Conservation (phyloP, 2,329 filamentous ascomycete species). For the Esteya vermicola region DNA sequence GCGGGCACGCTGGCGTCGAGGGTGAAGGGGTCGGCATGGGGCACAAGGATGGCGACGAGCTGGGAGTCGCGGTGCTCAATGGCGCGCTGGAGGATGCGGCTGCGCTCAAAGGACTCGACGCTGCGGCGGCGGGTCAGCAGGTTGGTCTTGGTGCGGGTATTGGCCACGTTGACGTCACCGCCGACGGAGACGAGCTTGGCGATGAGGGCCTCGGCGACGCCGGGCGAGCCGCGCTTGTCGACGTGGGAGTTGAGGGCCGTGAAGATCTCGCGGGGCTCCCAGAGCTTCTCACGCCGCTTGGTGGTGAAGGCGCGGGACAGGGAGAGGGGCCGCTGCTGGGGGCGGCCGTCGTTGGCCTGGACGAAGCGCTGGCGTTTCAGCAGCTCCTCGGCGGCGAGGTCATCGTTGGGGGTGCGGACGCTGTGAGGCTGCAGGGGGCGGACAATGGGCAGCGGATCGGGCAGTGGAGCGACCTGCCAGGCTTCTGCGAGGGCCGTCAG, state of each 20-base stretch:
- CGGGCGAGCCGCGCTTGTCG: constrained; percentile 32
- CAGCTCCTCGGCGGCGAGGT: constrained; percentile 37
- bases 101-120: constrained; percentile 33
- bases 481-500: constrained; percentile 35
- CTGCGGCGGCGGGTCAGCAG: constrained; percentile 35
- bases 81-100: constrained; percentile 30
- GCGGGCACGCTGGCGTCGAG: constrained; percentile 34
- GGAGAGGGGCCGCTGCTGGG: constrained; percentile 11
- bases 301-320: constrained; percentile 26
- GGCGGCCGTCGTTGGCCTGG: constrained; percentile 8
- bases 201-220: constrained; percentile 41
- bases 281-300: constrained; percentile 22
- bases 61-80: constrained; percentile 41
- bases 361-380: constrained; percentile 28
- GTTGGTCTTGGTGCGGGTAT: constrained; percentile 30
- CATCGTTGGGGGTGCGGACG: constrained; percentile 32
- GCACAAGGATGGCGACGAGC: constrained; percentile 38
- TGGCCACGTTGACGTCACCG: constrained; percentile 33
- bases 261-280: constrained; percentile 38
- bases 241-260: constrained; percentile 35
- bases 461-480: constrained; percentile 29
- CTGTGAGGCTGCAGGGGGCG: constrained; percentile 21
- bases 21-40: constrained; percentile 34
- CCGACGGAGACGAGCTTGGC: constrained; percentile 32
- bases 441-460: constrained; percentile 24